Evolutionary conservation across 129 eudicot species (phyloP), one percentile per base, ranked within the genome.

Genomic region (Arctium lappa): DNA sequence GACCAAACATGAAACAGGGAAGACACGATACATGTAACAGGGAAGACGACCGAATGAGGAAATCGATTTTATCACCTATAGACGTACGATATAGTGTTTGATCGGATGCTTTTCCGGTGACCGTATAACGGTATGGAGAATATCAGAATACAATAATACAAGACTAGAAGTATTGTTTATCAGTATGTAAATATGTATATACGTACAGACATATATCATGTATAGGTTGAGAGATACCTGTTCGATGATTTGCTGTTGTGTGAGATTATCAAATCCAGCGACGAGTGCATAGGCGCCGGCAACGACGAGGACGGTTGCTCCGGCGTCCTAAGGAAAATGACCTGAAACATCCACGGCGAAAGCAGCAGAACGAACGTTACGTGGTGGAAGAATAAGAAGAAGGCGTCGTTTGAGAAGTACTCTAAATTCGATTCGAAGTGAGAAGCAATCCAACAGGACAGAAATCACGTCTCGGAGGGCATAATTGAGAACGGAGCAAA

Each of bases 261-360:
- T 87, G 83, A 95, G 91, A 88, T 72, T 6, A 83, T 91, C 97
- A 78, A 95, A 95, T 37, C 87, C 82, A 27, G 96, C 79, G 48
- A 95, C 97, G 3, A 95, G 90, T 9, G 87, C 90, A 50, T 91
- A 95, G 2, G 91, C 97, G 48, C 97, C 98, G 74, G 83, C 75
- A 75, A 91, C 75, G 3, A 90, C 92, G 60, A 88, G 72, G 29
- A 85, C 85, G 39, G 93, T 86, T 12, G 97, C 97, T 27, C 88
- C 92, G 79, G 91, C 91, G 72, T 95, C 98, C 74, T 89, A 97
- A n/a, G 89, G 33, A 30, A 90, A 9, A 6, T 81, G 78, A 16
- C 71, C 89, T 2, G 86, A 74, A 0, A 39, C 84, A 73, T 79
- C 86, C 46, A 31, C 81, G 13, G 83, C 1, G 10, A 79, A 53